These are phyloP conservation scores for Apiotrichum sp. DNA, from an alignment of 1,284 basidiomycete genomes.

Conservation along the genomic window DNA sequence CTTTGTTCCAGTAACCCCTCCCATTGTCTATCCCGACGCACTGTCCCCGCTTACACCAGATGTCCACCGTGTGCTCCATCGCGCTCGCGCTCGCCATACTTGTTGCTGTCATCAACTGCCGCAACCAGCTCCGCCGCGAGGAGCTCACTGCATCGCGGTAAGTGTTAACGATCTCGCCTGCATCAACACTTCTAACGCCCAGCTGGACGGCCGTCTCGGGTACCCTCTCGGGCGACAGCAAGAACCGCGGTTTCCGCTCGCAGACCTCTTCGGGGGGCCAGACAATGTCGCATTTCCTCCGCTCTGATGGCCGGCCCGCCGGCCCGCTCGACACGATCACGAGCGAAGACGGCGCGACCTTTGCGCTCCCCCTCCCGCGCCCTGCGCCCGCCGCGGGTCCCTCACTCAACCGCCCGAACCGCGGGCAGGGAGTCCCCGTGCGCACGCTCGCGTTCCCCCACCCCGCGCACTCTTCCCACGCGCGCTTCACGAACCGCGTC, in stretches of 20 bases:
- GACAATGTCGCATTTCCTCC: background rate
- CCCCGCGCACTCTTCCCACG: no score
- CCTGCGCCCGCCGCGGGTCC: background rate
- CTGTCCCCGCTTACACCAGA: conserved; percentile 1
- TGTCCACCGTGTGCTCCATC: conserved; percentile 6
- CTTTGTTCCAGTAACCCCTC: background rate
- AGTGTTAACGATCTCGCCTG: background rate
- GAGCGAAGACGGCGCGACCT: background rate
- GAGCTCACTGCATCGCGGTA: background rate
- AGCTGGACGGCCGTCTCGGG: background rate
- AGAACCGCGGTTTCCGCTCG: background rate
- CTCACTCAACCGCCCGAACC: background rate
- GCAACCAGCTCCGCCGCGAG: conserved; percentile 8
- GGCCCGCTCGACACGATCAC: conserved; percentile 1
- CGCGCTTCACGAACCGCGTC: background rate
- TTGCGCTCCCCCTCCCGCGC: no score
- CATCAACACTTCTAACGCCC: background rate
- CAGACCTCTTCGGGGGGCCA: background rate
- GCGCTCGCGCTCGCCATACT: conserved; percentile 4
- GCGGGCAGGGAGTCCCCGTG: background rate
- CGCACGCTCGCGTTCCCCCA: no score
- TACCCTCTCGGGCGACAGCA: background rate
- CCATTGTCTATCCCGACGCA: background rate
- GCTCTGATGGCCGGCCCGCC: background rate
- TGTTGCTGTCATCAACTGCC: conserved; percentile 9